Evolutionary conservation across 2,329 filamentous ascomycete genomes (phyloP).

Genomic region (Pyrenophora graminea): DNA sequence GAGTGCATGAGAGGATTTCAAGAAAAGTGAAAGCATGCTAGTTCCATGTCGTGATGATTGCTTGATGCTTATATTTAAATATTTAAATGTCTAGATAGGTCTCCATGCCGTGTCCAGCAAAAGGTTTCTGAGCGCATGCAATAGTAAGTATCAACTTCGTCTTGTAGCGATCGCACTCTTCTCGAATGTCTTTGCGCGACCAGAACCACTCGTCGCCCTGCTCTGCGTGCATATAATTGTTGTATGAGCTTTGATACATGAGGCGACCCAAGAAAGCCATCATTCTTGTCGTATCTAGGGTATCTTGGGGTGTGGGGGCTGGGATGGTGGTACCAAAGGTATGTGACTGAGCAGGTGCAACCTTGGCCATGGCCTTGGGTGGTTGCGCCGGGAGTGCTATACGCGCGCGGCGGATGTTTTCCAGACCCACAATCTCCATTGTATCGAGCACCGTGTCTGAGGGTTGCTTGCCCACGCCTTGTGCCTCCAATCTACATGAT

Average conservation of each 20-base stretch:
- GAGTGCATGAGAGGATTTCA: too few species aligned
- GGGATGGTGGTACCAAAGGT: conserved; percentile 11
- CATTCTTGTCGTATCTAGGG: conserved; percentile 28
- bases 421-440: conserved; percentile 35
- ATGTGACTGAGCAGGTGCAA: conserved; percentile 12
- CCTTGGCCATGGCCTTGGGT: conserved; percentile 10
- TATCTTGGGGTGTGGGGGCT: conserved; percentile 24
- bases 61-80: conserved; percentile 3
- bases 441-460: conserved; percentile 36
- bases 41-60: conserved; percentile 24
- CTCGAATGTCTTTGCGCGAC: conserved; percentile 25
- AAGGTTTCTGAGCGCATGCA: conserved; percentile 30
- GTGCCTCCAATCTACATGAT: conserved; percentile 25
- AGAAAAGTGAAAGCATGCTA: neutral
- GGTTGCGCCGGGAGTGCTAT: conserved; percentile 30
- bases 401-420: conserved; percentile 34
- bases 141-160: conserved; percentile 36
- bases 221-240: conserved; percentile 20
- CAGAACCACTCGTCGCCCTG: conserved; percentile 37
- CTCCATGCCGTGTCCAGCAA: conserved; percentile 7
- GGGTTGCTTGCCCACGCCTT: conserved; percentile 27
- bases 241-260: conserved; percentile 32
- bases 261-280: conserved; percentile 34
- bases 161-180: conserved; percentile 30
- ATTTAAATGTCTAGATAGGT: conserved; percentile 27